Evolutionary conservation across 1,284 basidiomycete species (phyloP).

Genomic region (Rhizopogon parksii): DNA sequence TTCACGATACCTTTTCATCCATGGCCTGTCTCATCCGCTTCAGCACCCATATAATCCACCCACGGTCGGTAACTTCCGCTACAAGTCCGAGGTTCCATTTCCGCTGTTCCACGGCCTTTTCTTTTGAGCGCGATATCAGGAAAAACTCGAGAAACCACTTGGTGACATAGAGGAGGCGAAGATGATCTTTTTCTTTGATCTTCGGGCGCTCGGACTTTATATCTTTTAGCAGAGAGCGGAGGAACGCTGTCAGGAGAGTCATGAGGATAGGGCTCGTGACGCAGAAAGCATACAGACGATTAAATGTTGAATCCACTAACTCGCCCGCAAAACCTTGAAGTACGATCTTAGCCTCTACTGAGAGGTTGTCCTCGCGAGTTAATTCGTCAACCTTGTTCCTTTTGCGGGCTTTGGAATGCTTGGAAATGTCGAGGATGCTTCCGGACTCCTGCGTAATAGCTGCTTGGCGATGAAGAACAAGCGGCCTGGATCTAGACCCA

Average conservation of each 20-base stretch:
- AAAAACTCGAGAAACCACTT: slow-evolving; percentile 92
- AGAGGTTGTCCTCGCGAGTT: slow-evolving; percentile 64
- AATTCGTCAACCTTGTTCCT: slow-evolving; percentile 69
- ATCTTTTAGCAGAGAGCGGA: slow-evolving; percentile 80
- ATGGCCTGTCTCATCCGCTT: slow-evolving; percentile 81
- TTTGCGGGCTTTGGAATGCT: slow-evolving; percentile 59
- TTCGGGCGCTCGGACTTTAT: slow-evolving; percentile 87
- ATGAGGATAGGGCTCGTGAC: slow-evolving; percentile 9
- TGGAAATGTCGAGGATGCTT: slow-evolving; percentile 71
- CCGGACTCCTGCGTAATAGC: slow-evolving; percentile 73
- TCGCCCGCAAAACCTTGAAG: slow-evolving; percentile 64
- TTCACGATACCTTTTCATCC: slow-evolving; percentile 71
- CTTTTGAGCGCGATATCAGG: slow-evolving; percentile 47
- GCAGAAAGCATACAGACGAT: slow-evolving; percentile 50
- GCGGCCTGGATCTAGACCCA: slow-evolving; percentile 35
- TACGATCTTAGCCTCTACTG: slow-evolving; percentile 60
- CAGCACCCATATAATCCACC: slow-evolving; percentile 84
- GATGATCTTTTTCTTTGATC: slow-evolving; percentile 84
- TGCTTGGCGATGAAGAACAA: slow-evolving; percentile 78
- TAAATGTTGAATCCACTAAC: slow-evolving; percentile 80
- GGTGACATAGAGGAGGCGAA: slow-evolving; percentile 75
- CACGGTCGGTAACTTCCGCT: slow-evolving; percentile 77
- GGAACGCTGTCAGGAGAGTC: slow-evolving; percentile 54
- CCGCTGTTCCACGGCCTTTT: slow-evolving; percentile 28
- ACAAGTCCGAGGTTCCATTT: slow-evolving; percentile 71